Evolutionary conservation across 768 basidiomycete genomes (phyloP).

Genomic region (Trametes elegans): DNA sequence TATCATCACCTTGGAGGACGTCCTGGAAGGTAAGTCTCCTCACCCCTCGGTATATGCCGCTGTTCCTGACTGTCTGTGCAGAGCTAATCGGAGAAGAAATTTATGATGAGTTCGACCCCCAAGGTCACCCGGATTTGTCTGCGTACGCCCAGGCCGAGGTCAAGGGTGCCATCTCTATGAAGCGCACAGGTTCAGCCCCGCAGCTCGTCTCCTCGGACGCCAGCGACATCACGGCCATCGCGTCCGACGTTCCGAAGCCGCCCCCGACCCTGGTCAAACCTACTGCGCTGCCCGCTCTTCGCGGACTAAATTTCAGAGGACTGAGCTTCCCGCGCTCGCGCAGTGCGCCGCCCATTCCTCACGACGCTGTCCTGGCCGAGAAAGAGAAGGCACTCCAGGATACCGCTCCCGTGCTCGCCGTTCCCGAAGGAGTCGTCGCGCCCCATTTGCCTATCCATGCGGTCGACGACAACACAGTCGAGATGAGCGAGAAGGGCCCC

Average conservation of each 20-base stretch:
- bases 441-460: not conserved
- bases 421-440: constrained; percentile 11
- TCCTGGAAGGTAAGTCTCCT: constrained; percentile 67
- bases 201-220: constrained; percentile 16
- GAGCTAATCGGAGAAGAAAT: constrained; percentile 94
- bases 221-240: not conserved
- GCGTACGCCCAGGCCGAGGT: constrained; percentile 20
- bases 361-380: constrained; percentile 7
- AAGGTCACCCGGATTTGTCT: constrained; percentile 44
- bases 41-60: not conserved
- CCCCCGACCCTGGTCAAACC: constrained; percentile 21
- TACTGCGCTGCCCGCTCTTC: constrained; percentile 20
- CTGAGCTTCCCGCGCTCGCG: constrained; percentile 23
- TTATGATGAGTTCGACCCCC: constrained; percentile 85
- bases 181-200: constrained; percentile 21
- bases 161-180: constrained; percentile 15
- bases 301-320: constrained; percentile 24
- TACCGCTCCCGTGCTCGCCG: not conserved
- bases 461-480: not conserved
- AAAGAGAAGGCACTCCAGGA: constrained; percentile 4
- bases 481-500: not conserved
- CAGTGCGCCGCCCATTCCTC: constrained; percentile 28
- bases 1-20: constrained; percentile 91
- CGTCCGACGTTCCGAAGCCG: not conserved
- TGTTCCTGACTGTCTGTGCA: constrained; percentile 26